These are phyloP conservation scores for Pterocarpus santalinus DNA, from an alignment of 306 rosid species.

Conservation along the genomic window DNA sequence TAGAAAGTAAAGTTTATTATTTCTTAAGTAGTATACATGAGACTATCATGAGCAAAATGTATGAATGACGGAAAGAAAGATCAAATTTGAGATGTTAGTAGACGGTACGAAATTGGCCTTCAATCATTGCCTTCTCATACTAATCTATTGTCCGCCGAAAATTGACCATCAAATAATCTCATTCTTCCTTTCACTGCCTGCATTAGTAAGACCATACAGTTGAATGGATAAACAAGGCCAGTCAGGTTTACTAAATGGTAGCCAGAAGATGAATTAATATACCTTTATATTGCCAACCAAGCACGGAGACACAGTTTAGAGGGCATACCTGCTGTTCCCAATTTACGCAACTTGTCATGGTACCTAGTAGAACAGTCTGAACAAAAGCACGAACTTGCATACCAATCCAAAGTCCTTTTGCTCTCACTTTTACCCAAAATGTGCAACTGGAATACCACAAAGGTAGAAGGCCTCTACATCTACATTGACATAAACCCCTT, in stretches of 20 bases:
- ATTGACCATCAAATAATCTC: slow-evolving; percentile 52
- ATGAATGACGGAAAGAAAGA: too few species aligned
- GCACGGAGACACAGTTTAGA: slow-evolving; percentile 8
- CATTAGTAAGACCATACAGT: slow-evolving; percentile 16
- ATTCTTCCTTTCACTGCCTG: slow-evolving; percentile 57
- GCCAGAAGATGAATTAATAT: neutral
- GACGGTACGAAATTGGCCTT: neutral
- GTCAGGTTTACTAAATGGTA: neutral
- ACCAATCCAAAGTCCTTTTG: slow-evolving; percentile 76
- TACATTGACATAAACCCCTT: slow-evolving; percentile 73
- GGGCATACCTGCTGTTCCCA: slow-evolving; percentile 69
- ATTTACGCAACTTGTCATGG: slow-evolving; percentile 56
- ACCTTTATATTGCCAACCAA: slow-evolving; percentile 16
- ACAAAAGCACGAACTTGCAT: slow-evolving; percentile 63
- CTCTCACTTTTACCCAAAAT: slow-evolving; percentile 57
- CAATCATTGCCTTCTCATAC: neutral
- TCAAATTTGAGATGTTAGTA: too few species aligned
- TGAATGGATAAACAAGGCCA: neutral
- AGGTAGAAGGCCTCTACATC: slow-evolving; percentile 73
- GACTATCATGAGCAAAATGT: too few species aligned
- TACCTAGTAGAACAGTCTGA: slow-evolving; percentile 50
- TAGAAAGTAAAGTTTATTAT: too few species aligned
- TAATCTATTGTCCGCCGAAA: slow-evolving; percentile 33
- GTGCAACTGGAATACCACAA: slow-evolving; percentile 77
- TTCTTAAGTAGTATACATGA: too few species aligned